Percentiles rank a stretch among this genome's conserved stretches.
Conservation (phyloP, 1,139 yeast genomes). For the Oligophagozyma castellii region DNA sequence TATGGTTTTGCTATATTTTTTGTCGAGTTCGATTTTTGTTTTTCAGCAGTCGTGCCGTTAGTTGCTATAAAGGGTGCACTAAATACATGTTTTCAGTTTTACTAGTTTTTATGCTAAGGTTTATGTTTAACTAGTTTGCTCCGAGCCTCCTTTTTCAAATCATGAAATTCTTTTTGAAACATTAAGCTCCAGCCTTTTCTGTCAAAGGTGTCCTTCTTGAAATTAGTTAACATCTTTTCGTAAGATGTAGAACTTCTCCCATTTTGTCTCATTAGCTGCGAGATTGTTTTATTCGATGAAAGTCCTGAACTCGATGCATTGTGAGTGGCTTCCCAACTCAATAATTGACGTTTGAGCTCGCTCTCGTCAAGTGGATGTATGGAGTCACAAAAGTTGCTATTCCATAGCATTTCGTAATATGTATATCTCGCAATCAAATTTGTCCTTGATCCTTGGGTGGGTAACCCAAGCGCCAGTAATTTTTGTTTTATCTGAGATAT, state of each 20-base stretch:
- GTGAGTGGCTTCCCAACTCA: constrained; percentile 51
- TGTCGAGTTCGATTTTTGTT: too few relatives aligned
- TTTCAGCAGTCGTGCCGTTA: too few relatives aligned
- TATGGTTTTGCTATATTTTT: too few relatives aligned
- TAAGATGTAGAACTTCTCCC: constrained; percentile 10
- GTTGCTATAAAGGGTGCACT: too few relatives aligned
- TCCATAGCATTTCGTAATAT: constrained; percentile 69
- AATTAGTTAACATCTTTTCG: constrained; percentile 12
- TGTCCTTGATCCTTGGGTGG: constrained; percentile 47
- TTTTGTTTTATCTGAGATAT: constrained; percentile 51
- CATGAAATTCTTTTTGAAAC: constrained; percentile 39
- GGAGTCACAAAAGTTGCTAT: constrained; percentile 67
- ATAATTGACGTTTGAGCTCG: constrained; percentile 40
- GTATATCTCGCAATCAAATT: constrained; percentile 60
- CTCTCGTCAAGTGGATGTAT: constrained; percentile 46
- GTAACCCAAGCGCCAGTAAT: constrained; percentile 39
- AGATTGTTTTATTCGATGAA: constrained; percentile 9
- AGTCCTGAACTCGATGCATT: constrained; percentile 9
- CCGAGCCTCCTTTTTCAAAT: constrained; percentile 39
- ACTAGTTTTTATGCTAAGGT: too few relatives aligned
- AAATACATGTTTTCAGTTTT: too few relatives aligned
- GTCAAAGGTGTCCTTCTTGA: constrained; percentile 27
- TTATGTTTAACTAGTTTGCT: too few relatives aligned
- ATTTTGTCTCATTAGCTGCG: constrained; percentile 12
- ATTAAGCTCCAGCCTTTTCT: constrained; percentile 37